phyloP scores from a whole-genome alignment of 1,139 yeast species.

The Zygoascus sp. region DNA sequence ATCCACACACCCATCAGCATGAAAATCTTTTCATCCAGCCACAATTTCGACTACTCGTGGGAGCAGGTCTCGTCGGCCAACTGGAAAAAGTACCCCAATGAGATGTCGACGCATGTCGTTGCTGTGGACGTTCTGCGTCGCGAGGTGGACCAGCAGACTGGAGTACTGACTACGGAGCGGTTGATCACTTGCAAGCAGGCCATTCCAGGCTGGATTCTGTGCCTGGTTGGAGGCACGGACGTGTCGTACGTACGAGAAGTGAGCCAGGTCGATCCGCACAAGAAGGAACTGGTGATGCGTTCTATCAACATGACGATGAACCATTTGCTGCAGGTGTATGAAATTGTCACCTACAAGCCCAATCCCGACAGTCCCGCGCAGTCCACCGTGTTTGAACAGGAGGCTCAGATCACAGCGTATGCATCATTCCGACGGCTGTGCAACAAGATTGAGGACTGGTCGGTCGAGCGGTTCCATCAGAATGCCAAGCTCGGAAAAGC shows the following conservation, averaged over 20 bases:
- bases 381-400: conserved; percentile 67
- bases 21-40: conserved; percentile 73
- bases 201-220: conserved; percentile 76
- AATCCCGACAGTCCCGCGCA: conserved; percentile 40
- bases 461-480: conserved; percentile 79
- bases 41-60: conserved; percentile 79
- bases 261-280: conserved; percentile 69
- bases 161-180: conserved; percentile 72
- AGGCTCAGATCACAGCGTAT: conserved; percentile 85
- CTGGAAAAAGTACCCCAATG: conserved; percentile 96
- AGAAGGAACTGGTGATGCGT: conserved; percentile 66
- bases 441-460: conserved; percentile 87
- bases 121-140: conserved; percentile 85
- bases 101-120: conserved; percentile 86
- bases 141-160: conserved; percentile 53
- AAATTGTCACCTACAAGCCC: conserved; percentile 76
- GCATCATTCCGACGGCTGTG: conserved; percentile 66
- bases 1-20: conserved; percentile 35
- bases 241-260: conserved; percentile 84
- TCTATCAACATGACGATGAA: conserved; percentile 86
- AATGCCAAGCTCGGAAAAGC: conserved; percentile 76
- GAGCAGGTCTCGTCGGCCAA: conserved; percentile 93
- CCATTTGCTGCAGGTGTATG: conserved; percentile 72
- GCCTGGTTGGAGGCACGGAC: conserved; percentile 68
- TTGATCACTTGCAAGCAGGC: conserved; percentile 85